phyloP scores from a whole-genome alignment of 2,329 filamentous ascomycete genomes.

The Cytospora paraplurivora region DNA sequence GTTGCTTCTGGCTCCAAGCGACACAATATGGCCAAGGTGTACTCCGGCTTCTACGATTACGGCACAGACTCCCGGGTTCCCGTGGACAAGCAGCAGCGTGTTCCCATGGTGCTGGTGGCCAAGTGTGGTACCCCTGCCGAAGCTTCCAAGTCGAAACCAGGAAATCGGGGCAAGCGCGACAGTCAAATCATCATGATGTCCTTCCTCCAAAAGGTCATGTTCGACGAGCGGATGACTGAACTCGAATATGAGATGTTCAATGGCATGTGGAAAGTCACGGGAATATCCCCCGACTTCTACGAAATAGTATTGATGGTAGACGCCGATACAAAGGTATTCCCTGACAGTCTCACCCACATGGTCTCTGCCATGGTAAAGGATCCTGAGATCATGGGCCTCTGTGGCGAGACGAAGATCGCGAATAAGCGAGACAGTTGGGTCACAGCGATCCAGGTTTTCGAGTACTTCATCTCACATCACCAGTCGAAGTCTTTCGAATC shows the following conservation, averaged over 20 bases:
- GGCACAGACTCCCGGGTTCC: conserved; percentile 79
- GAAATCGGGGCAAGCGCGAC: conserved; percentile 97
- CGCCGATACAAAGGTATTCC: conserved; percentile 98
- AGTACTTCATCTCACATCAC: conserved; percentile 99
- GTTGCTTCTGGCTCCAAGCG: conserved; percentile 94
- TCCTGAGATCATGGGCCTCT: conserved; percentile 98
- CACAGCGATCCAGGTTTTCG: conserved; percentile 97
- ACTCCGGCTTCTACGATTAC: conserved; percentile 98
- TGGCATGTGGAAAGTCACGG: conserved; percentile 96
- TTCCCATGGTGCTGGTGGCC: conserved; percentile 95
- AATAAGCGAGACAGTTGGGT: conserved; percentile 97
- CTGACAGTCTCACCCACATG: conserved; percentile 98
- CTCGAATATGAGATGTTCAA: conserved; percentile 99
- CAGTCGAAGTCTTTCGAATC: conserved; percentile 97
- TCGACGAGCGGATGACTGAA: conserved; percentile 99
- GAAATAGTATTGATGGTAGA: conserved; percentile 99
- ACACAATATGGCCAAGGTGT: conserved; percentile 99
- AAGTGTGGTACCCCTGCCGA: conserved; percentile 96
- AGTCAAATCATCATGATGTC: conserved; percentile 99
- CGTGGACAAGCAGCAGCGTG: conserved; percentile 85
- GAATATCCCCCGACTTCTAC: conserved; percentile 97
- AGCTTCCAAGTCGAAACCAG: conserved; percentile 78
- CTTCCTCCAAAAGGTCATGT: conserved; percentile 99
- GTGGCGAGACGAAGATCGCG: conserved; percentile 98
- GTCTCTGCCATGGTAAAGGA: conserved; percentile 98